Base-by-base conservation (phyloP, 2,329 filamentous ascomycete species). In the Neonectria hederae region DNA sequence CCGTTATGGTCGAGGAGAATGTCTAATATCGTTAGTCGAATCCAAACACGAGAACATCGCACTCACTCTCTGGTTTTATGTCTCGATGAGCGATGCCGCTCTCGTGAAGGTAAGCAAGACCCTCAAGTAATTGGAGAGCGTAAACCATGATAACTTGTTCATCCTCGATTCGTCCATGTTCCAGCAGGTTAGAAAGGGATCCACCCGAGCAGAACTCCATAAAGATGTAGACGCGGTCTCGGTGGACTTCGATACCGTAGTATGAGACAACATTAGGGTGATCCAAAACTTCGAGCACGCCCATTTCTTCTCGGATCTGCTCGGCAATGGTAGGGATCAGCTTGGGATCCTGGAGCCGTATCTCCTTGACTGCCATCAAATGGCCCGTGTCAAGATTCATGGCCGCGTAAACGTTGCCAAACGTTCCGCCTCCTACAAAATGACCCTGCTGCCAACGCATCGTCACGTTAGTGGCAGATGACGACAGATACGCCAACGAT, bases 221-320 rank as follows among this genome's bases (percentile, higher is more conserved):
- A 78, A 99, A 99, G 71, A 99, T 97, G 80, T 98, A 99, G n/a
- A 99, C 96, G 76, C 97, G 96, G 83, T 99, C 96, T 67, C 96
- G 89, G 80, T 99, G 96, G 3, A 97, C 96, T 79, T 99, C 96
- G 74, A 99, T 98, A 63, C 96, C 96, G 76, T 96, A 96, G 80
- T 99, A 99, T 10, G 94, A 95, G 22, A 99, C 97, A 65, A 99
- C 93, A 76, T 99, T 99, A 22, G 96, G 96, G 76, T 99, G 96
- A 75, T 99, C 94, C 49, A 99, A 86, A 1, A 97, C 92, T 79
- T 98, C 95, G 53, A 99, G 83, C 5, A 99, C 95, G 55, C 92
- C 91, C 94, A 99, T 98, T 78, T 99, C 96, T 75, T 99, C 96
- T 67, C 91, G 90, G 76, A 99, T 98, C 76, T 98, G 94, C 59